Conservation (phyloP, 2,329 filamentous ascomycete species). For the Diaporthe citriasiana region DNA sequence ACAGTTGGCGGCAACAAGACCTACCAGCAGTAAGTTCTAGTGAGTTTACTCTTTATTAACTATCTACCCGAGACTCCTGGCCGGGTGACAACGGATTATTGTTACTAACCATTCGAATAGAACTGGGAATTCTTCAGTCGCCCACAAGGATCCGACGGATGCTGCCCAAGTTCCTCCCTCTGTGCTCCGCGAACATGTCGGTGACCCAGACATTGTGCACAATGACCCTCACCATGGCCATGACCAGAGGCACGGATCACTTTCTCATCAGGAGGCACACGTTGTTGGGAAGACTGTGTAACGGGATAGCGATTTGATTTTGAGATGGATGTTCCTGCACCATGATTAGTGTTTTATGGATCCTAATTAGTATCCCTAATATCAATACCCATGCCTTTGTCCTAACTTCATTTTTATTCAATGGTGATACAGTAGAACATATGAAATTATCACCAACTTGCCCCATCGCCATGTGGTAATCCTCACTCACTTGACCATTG, state of each 20-base stretch:
- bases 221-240: conserved; percentile 59
- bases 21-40: conserved; percentile 57
- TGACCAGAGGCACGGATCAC: conserved; percentile 60
- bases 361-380: conserved; percentile 17
- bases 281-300: conserved; percentile 52
- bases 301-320: conserved; percentile 9
- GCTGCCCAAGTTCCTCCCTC: conserved; percentile 71
- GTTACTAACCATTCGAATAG: not conserved
- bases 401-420: not conserved
- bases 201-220: conserved; percentile 61
- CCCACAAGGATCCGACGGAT: conserved; percentile 64
- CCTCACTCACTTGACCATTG: too few relatives aligned
- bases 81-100: not conserved
- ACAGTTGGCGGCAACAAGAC: conserved; percentile 69
- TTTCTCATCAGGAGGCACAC: conserved; percentile 63
- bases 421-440: too few relatives aligned
- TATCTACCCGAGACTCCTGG: conserved; percentile 47
- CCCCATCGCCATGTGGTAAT: too few relatives aligned
- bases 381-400: conserved; percentile 11
- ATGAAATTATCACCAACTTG: too few relatives aligned
- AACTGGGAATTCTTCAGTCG: conserved; percentile 7
- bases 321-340: not conserved
- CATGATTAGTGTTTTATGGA: not conserved
- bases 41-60: conserved; percentile 32
- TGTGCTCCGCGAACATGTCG: conserved; percentile 62